Conservation (phyloP, 148 eudicot species). For the Beta vulgaris region DNA sequence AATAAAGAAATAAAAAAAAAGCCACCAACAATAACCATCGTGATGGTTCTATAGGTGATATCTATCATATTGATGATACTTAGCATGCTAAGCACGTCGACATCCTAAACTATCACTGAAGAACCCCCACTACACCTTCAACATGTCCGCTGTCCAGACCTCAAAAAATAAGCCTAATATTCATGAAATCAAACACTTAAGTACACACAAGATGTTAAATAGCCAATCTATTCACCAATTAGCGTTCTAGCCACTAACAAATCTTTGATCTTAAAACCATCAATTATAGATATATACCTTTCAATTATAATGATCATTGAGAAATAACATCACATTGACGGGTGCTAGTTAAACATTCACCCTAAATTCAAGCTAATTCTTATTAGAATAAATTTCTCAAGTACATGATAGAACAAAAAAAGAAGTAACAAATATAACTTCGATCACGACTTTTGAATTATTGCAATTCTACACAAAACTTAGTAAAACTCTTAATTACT, state of each 20-base stretch:
- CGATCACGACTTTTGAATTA: too few relatives aligned
- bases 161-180: neutral
- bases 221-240: neutral
- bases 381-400: neutral
- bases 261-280: neutral
- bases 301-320: neutral
- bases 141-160: neutral
- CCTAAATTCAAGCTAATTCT: neutral
- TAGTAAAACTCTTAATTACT: too few relatives aligned
- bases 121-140: neutral
- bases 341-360: neutral
- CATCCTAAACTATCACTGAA: neutral
- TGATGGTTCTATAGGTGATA: too few relatives aligned
- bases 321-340: neutral
- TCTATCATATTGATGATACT: neutral
- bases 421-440: neutral
- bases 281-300: too few relatives aligned
- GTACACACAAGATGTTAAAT: neutral
- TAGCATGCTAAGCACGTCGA: neutral
- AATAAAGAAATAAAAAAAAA: too few relatives aligned
- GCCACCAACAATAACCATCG: too few relatives aligned
- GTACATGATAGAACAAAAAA: neutral
- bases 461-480: neutral
- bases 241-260: neutral
- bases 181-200: neutral